Percentiles rank a stretch among this genome's conserved stretches.
These are phyloP conservation scores for Russula dissimulans DNA, from an alignment of 768 basidiomycete species.

Conservation along the genomic window DNA sequence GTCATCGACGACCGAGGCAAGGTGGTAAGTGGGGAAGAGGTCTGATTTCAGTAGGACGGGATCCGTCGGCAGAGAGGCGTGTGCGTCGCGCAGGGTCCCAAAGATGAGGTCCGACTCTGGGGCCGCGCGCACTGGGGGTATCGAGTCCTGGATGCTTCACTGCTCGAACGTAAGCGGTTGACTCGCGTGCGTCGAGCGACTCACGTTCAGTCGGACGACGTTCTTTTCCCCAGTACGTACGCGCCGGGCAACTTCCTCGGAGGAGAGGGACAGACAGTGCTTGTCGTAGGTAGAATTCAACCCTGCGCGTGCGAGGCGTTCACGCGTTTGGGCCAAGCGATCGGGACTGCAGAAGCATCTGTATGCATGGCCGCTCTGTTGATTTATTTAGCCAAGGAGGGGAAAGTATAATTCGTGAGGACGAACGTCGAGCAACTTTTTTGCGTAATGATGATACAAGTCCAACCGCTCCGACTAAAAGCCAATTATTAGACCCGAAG, in stretches of 20 bases:
- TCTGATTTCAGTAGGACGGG: conserved; percentile 91
- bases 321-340: conserved; percentile 56
- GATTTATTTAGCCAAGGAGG: background rate
- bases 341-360: conserved; percentile 88
- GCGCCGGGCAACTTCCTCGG: conserved; percentile 73
- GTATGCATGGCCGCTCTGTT: conserved; percentile 80
- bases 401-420: background rate
- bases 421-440: conserved; percentile 66
- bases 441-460: conserved; percentile 67
- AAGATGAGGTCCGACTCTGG: conserved; percentile 63
- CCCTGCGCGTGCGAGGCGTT: conserved; percentile 62
- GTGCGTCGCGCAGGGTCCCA: conserved; percentile 61
- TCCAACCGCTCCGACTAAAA: conserved; percentile 82
- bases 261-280: conserved; percentile 73
- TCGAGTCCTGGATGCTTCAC: conserved; percentile 40
- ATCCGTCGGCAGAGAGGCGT: conserved; percentile 75
- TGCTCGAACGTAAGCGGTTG: conserved; percentile 3
- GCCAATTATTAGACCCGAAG: conserved; percentile 1
- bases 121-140: conserved; percentile 40
- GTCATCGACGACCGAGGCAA: conserved; percentile 94
- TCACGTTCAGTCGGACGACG: conserved; percentile 82
- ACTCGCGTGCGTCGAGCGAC: conserved; percentile 20
- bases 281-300: conserved; percentile 82
- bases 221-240: conserved; percentile 68
- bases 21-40: conserved; percentile 89